Percentiles rank a stretch among this genome's conserved stretches.
Evolutionary conservation across 495 filamentous ascomycete genomes (phyloP).

Genomic region (Diplogelasinospora grovesii): DNA sequence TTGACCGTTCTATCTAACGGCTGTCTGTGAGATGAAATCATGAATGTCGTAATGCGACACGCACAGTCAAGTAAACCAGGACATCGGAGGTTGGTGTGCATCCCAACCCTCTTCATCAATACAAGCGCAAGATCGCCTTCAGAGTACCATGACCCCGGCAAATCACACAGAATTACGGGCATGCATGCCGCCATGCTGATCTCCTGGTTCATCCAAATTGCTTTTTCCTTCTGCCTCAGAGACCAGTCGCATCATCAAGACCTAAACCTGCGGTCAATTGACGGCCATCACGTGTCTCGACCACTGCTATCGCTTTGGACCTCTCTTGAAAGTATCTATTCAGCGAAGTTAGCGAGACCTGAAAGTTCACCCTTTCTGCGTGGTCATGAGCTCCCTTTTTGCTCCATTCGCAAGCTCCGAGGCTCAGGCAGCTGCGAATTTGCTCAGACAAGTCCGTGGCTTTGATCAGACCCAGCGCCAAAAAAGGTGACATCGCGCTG

Average conservation of each 20-base stretch:
- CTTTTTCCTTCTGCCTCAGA: too few species aligned
- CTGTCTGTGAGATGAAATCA: too few species aligned
- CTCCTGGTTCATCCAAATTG: slow-evolving; percentile 3
- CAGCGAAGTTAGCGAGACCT: too few species aligned
- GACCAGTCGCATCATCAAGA: slow-evolving; percentile 1
- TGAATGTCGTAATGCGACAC: background rate
- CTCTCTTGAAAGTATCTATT: background rate
- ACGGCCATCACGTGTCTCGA: background rate
- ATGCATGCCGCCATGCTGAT: slow-evolving; percentile 4
- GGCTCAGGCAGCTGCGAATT: too few species aligned
- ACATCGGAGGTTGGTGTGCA: background rate
- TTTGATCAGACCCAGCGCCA: too few species aligned
- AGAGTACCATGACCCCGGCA: slow-evolving; percentile 4
- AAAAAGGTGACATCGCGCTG: slow-evolving; percentile 23
- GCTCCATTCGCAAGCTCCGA: too few species aligned
- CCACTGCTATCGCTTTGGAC: background rate
- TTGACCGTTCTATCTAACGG: too few species aligned
- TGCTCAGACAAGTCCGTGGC: slow-evolving; percentile 15
- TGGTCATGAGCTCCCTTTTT: slow-evolving; percentile 4
- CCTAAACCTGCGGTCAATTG: too few species aligned
- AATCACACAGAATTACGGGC: slow-evolving; percentile 7
- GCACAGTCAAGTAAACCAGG: background rate
- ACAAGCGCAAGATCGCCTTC: slow-evolving; percentile 4
- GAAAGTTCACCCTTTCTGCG: too few species aligned
- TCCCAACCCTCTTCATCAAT: background rate